Conservation (phyloP, 768 basidiomycete genomes). For the Suillus brevipes region DNA sequence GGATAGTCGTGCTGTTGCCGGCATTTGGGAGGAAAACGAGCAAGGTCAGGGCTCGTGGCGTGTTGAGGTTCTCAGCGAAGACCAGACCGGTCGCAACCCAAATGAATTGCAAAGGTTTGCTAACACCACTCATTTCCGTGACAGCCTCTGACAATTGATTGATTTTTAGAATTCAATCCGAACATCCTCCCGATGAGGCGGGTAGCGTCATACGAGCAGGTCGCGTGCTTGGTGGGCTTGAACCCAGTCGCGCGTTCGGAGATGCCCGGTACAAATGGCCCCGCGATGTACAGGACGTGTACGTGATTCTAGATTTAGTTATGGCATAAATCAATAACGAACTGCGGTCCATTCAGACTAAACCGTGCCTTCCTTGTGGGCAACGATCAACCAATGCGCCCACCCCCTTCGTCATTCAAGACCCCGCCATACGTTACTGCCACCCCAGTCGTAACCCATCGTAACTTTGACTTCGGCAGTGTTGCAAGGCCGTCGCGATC, state of each 20-base stretch:
- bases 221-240: conserved; percentile 83
- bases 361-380: conserved; percentile 68
- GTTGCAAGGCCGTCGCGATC: conserved; percentile 21
- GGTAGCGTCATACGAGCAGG: conserved; percentile 74
- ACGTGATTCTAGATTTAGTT: conserved; percentile 26
- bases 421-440: conserved; percentile 95
- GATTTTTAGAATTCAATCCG: conserved; percentile 64
- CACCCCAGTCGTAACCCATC: conserved; percentile 78
- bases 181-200: conserved; percentile 79
- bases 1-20: conserved; percentile 94
- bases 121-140: not conserved
- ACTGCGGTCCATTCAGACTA: conserved; percentile 38
- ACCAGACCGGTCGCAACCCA: conserved; percentile 92
- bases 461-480: conserved; percentile 56
- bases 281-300: conserved; percentile 70
- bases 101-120: conserved; percentile 79
- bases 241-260: conserved; percentile 85
- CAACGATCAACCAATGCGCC: conserved; percentile 57
- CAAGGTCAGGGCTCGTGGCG: conserved; percentile 79
- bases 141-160: conserved; percentile 6
- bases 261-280: conserved; percentile 92
- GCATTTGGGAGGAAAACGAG: conserved; percentile 74
- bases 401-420: conserved; percentile 62
- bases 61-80: conserved; percentile 92
- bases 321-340: not conserved